Evolutionary conservation across 2,329 filamentous ascomycete genomes (phyloP).

Genomic region (Penicillium concentricum): DNA sequence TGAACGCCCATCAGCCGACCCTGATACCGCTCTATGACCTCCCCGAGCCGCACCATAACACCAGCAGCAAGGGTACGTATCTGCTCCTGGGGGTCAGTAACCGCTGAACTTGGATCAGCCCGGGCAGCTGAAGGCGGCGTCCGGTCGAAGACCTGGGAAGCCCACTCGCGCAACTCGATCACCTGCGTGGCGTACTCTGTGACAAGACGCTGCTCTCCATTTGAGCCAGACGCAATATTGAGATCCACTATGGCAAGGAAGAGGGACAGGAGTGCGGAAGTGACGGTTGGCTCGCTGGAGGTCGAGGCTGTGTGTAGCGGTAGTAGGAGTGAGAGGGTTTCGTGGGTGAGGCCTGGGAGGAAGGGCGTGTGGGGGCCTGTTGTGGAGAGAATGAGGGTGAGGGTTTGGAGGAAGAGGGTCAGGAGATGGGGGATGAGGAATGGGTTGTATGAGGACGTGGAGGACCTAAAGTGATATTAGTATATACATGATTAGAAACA

Average conservation of each 20-base stretch:
- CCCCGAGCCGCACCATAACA: conserved; percentile 75
- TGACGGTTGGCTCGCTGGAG: conserved; percentile 63
- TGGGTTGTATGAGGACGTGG: conserved; percentile 52
- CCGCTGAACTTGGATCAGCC: conserved; percentile 60
- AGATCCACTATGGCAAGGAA: conserved; percentile 79
- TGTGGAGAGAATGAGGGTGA: conserved; percentile 78
- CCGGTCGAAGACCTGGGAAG: conserved; percentile 69
- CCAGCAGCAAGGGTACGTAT: conserved; percentile 65
- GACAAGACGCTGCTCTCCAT: conserved; percentile 67
- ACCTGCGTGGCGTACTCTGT: conserved; percentile 72
- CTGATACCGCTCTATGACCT: conserved; percentile 80
- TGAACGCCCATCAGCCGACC: conserved; percentile 71
- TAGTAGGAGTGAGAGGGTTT: conserved; percentile 82
- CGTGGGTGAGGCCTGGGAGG: conserved; percentile 75
- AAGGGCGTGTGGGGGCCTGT: conserved; percentile 75
- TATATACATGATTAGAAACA: neutral
- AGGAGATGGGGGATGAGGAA: conserved; percentile 75
- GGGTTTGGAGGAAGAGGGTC: conserved; percentile 77
- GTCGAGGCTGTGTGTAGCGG: conserved; percentile 56
- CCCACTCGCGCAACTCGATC: conserved; percentile 86
- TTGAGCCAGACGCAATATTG: conserved; percentile 54
- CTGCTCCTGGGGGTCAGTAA: conserved; percentile 43
- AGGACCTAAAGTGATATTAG: conserved; percentile 27
- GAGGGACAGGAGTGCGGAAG: conserved; percentile 74
- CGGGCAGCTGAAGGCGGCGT: conserved; percentile 50